A percentile compares a stretch with the other conserved stretches of the same genome.
These are phyloP conservation scores for Mycena sp. DNA, from an alignment of 1,284 basidiomycete genomes.

Conservation along the genomic window DNA sequence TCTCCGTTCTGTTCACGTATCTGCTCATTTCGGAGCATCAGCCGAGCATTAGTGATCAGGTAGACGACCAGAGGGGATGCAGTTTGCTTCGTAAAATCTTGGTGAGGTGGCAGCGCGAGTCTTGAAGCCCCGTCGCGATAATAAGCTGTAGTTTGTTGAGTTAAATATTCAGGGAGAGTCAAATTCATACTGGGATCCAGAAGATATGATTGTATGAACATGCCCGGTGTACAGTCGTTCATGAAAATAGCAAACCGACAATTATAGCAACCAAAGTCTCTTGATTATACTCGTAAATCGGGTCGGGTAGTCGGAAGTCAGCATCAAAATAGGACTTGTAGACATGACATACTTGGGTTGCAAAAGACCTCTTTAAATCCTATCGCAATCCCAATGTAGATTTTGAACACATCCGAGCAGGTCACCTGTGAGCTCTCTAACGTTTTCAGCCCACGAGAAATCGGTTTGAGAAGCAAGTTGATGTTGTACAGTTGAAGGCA, in stretches of 20 bases:
- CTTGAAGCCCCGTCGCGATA: too few relatives aligned
- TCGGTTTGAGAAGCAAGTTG: slow-evolving; percentile 15
- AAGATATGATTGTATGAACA: background rate
- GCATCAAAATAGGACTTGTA: background rate
- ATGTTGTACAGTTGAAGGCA: slow-evolving; percentile 6
- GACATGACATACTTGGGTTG: background rate
- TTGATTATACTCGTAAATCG: background rate
- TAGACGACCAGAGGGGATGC: too few relatives aligned
- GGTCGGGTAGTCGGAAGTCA: background rate
- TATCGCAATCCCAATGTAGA: slow-evolving; percentile 10
- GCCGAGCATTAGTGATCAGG: too few relatives aligned
- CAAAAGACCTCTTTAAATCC: slow-evolving; percentile 7
- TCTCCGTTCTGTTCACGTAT: too few relatives aligned
- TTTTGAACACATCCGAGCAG: slow-evolving; percentile 13
- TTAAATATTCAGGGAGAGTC: too few relatives aligned
- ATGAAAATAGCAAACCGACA: too few relatives aligned
- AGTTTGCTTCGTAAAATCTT: too few relatives aligned
- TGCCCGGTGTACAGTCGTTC: too few relatives aligned
- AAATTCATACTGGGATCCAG: background rate
- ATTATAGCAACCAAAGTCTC: background rate
- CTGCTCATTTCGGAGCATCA: too few relatives aligned
- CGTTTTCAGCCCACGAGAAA: slow-evolving; percentile 1
- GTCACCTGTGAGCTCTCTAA: slow-evolving; percentile 1
- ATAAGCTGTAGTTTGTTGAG: too few relatives aligned
- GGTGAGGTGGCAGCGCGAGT: too few relatives aligned